These are phyloP conservation scores for Neopestalotiopsis sp. DNA, from an alignment of 2,329 filamentous ascomycete species.

Conservation along the genomic window DNA sequence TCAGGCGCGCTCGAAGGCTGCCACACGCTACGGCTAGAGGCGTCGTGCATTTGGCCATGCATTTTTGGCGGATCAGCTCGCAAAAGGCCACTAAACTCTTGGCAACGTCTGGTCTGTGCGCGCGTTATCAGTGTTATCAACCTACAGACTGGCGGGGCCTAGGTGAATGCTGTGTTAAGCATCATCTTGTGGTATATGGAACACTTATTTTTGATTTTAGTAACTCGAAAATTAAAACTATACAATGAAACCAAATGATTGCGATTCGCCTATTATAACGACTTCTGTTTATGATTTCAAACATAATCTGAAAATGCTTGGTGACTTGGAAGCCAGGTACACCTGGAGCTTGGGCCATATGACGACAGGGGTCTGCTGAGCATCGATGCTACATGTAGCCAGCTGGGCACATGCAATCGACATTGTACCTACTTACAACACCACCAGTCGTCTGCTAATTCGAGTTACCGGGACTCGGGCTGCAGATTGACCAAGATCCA, in stretches of 20 bases:
- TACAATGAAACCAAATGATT: too few species aligned
- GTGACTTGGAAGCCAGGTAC: neutral
- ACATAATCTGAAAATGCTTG: neutral
- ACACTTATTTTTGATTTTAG: too few species aligned
- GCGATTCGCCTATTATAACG: too few species aligned
- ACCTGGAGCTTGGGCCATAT: constrained; percentile 8
- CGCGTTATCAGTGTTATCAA: neutral
- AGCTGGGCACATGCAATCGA: neutral
- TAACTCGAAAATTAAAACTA: too few species aligned
- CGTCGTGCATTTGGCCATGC: neutral
- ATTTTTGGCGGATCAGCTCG: neutral
- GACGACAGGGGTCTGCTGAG: constrained; percentile 1
- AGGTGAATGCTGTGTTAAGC: too few species aligned
- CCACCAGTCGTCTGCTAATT: neutral
- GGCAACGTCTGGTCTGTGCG: neutral
- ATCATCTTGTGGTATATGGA: too few species aligned
- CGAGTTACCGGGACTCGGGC: neutral
- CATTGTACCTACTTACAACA: neutral
- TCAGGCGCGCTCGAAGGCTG: neutral
- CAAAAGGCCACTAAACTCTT: neutral
- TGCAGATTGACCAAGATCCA: neutral
- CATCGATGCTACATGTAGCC: neutral
- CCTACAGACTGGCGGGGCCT: neutral
- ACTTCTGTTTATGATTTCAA: too few species aligned
- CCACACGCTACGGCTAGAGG: constrained; percentile 1